These are phyloP conservation scores for Berberis vulgaris DNA, from an alignment of 164 flowering plant species.

Conservation along the genomic window DNA sequence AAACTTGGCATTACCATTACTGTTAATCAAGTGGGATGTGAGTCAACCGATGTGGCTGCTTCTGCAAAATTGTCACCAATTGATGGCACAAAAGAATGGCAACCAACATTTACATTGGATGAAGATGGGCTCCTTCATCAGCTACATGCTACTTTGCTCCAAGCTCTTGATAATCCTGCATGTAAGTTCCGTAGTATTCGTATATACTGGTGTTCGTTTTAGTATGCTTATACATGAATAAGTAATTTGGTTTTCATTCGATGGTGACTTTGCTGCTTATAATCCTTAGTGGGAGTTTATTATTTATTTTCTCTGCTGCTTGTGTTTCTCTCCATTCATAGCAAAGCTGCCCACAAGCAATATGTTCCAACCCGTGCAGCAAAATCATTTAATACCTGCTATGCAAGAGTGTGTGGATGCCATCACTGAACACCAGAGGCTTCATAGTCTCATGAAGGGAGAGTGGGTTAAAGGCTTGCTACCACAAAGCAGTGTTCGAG, in stretches of 20 bases:
- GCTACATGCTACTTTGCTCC: constrained; percentile 68
- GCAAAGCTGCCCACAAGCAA: constrained; percentile 42
- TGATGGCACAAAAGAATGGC: constrained; percentile 80
- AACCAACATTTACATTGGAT: constrained; percentile 52
- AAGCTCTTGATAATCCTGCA: constrained; percentile 57
- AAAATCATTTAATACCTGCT: constrained; percentile 39
- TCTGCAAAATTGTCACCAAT: constrained; percentile 38
- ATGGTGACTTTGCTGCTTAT: neutral
- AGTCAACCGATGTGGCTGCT: constrained; percentile 26
- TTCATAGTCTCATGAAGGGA: constrained; percentile 82
- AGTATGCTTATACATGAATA: too few species aligned
- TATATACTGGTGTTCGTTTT: neutral
- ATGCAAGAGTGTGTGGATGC: constrained; percentile 92
- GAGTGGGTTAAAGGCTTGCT: constrained; percentile 86
- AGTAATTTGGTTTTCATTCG: too few species aligned
- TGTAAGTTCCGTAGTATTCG: constrained; percentile 27
- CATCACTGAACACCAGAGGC: constrained; percentile 89
- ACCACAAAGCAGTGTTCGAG: constrained; percentile 79
- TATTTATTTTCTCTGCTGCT: constrained; percentile 1
- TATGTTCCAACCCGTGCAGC: constrained; percentile 48
- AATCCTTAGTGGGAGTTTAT: neutral
- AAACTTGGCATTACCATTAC: constrained; percentile 66
- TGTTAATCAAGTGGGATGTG: constrained; percentile 69
- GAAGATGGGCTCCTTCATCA: constrained; percentile 91
- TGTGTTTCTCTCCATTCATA: constrained; percentile 27